These are phyloP conservation scores for Penicillium argentinense DNA, from an alignment of 495 filamentous ascomycete genomes.

Conservation along the genomic window DNA sequence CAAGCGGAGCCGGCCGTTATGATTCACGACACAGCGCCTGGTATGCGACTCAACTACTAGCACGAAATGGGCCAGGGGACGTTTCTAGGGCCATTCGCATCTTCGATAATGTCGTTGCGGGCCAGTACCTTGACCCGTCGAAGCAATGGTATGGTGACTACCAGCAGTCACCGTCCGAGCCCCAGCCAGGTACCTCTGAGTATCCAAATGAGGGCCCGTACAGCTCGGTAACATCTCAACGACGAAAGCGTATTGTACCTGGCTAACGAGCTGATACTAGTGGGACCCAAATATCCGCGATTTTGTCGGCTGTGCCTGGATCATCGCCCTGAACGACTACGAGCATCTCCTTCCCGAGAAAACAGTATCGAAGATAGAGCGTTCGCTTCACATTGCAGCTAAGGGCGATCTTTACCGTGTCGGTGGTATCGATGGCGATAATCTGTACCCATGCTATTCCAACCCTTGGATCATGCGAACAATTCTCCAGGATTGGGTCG, in stretches of 20 bases:
- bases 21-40: constrained; percentile 38
- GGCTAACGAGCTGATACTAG: constrained; percentile 5
- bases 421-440: constrained; percentile 43
- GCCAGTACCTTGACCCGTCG: constrained; percentile 33
- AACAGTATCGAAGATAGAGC: constrained; percentile 28
- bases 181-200: constrained; percentile 31
- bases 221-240: constrained; percentile 10
- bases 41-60: constrained; percentile 41
- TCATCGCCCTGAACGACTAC: constrained; percentile 41
- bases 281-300: constrained; percentile 48
- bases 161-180: constrained; percentile 37
- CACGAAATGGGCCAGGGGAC: constrained; percentile 36
- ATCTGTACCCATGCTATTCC: constrained; percentile 43
- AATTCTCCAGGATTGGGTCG: constrained; percentile 36
- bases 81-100: constrained; percentile 36
- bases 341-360: constrained; percentile 26
- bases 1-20: constrained; percentile 15
- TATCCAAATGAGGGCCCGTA: constrained; percentile 29
- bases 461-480: constrained; percentile 48
- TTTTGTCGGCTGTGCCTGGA: constrained; percentile 41
- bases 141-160: constrained; percentile 45
- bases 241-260: not conserved
- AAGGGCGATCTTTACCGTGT: constrained; percentile 43
- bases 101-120: constrained; percentile 37
- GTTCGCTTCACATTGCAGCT: constrained; percentile 34